Percentiles rank a stretch among this genome's conserved stretches.
Conservation (phyloP, 768 basidiomycete species). For the Glaciozyma antarctica region DNA sequence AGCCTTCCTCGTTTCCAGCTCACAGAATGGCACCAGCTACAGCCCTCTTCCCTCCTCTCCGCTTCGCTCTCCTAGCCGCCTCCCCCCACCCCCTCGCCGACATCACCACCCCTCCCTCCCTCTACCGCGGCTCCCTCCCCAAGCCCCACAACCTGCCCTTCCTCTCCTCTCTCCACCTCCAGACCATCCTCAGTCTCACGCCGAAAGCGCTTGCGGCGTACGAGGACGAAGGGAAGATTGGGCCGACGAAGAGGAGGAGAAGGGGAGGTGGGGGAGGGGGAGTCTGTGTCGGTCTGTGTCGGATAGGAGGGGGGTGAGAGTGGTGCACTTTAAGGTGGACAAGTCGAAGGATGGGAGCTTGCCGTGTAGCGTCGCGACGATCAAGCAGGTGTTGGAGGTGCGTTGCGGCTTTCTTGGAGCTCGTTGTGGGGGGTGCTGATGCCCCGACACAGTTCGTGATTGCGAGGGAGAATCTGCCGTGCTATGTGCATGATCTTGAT, state of each 20-base stretch:
- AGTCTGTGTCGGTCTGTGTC: neutral
- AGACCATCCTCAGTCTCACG: slow-evolving; percentile 2
- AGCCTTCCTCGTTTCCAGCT: neutral
- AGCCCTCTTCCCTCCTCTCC: neutral
- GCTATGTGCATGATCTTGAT: slow-evolving; percentile 9
- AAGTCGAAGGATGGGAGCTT: slow-evolving; percentile 2
- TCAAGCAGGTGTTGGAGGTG: neutral
- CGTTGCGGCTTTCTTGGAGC: neutral
- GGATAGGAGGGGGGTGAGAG: neutral
- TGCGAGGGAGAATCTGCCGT: neutral
- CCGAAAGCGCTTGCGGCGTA: slow-evolving; percentile 3
- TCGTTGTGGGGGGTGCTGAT: neutral
- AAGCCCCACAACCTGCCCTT: slow-evolving; percentile 8
- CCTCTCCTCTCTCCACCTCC: slow-evolving; percentile 2
- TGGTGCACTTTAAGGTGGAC: neutral
- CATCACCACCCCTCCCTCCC: neutral
- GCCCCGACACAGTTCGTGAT: neutral
- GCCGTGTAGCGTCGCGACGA: neutral
- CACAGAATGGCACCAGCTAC: neutral
- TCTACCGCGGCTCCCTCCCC: slow-evolving; percentile 11
- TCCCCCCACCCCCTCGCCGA: neutral
- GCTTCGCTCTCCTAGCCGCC: neutral
- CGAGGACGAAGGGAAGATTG: neutral
- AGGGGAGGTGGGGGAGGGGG: neutral
- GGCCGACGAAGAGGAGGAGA: neutral